Percentiles rank a stretch among this genome's conserved stretches.
Conservation (phyloP, 2,329 filamentous ascomycete species). For the Colletotrichum tanaceti region DNA sequence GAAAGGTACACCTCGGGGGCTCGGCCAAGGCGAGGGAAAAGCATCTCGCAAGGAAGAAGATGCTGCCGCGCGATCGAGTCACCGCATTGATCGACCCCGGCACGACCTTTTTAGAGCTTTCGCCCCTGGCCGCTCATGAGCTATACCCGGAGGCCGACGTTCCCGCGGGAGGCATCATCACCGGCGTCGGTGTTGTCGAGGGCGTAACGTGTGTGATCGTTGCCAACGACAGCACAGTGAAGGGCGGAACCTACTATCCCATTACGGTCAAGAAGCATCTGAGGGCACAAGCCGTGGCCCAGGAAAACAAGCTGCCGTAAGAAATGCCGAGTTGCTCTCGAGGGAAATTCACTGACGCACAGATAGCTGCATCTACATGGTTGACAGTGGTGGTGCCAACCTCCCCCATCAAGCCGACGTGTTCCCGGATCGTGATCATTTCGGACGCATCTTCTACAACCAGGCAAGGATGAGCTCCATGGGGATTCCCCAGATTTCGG, state of each 20-base stretch:
- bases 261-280: slow-evolving; percentile 98
- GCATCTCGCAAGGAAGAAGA: slow-evolving; percentile 88
- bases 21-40: slow-evolving; percentile 86
- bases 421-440: slow-evolving; percentile 94
- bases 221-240: slow-evolving; percentile 96
- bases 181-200: slow-evolving; percentile 89
- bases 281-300: slow-evolving; percentile 88
- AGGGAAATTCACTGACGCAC: background rate
- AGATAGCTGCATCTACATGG: slow-evolving; percentile 86
- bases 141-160: slow-evolving; percentile 90
- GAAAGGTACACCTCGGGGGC: slow-evolving; percentile 79
- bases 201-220: slow-evolving; percentile 94
- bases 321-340: slow-evolving; percentile 41
- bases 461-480: slow-evolving; percentile 91
- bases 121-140: slow-evolving; percentile 86
- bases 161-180: slow-evolving; percentile 90
- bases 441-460: slow-evolving; percentile 98
- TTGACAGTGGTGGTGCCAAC: slow-evolving; percentile 95
- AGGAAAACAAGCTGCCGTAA: slow-evolving; percentile 82
- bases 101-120: slow-evolving; percentile 92
- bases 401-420: slow-evolving; percentile 95
- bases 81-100: slow-evolving; percentile 89
- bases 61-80: slow-evolving; percentile 91
- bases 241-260: slow-evolving; percentile 96
- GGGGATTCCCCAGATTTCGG: slow-evolving; percentile 91